Conservation (phyloP, 192 early-diverging fungal genomes). For the Neocallimastix lanati region DNA sequence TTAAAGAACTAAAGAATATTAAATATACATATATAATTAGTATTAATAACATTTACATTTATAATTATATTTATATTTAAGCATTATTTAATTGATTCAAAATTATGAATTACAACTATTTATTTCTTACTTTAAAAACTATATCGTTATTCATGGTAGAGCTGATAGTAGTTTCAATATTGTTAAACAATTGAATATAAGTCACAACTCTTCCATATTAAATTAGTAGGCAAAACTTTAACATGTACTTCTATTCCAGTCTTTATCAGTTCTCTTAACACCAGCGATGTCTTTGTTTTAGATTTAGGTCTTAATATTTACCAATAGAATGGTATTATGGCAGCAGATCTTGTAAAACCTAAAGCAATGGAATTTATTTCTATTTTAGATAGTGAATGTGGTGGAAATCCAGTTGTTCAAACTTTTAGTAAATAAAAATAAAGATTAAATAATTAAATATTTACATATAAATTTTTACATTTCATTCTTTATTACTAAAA, state of each 20-base stretch:
- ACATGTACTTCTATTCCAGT: constrained; percentile 15
- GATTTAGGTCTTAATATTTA: constrained; percentile 46
- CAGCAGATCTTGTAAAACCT: constrained; percentile 42
- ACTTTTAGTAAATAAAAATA: constrained; percentile 51
- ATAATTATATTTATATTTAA: too few relatives aligned
- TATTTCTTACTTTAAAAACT: constrained; percentile 38
- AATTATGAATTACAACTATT: constrained; percentile 41
- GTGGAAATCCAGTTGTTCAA: constrained; percentile 28
- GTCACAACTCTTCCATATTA: constrained; percentile 1
- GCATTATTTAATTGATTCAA: constrained; percentile 28
- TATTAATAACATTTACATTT: too few relatives aligned
- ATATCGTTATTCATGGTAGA: constrained; percentile 42
- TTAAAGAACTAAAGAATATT: too few relatives aligned
- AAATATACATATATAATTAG: too few relatives aligned
- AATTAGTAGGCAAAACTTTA: neutral
- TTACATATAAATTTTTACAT: too few relatives aligned
- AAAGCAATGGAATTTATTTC: constrained; percentile 48
- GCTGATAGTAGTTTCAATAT: constrained; percentile 56
- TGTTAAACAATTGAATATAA: constrained; percentile 13
- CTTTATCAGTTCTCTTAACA: constrained; percentile 28
- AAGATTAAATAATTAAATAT: too few relatives aligned
- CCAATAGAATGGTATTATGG: constrained; percentile 46
- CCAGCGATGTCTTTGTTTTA: constrained; percentile 56
- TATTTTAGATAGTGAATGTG: constrained; percentile 35
- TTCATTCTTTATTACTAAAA: too few relatives aligned